Evolutionary conservation across 148 eudicot species (phyloP).

Genomic region (Arctostaphylos glauca): DNA sequence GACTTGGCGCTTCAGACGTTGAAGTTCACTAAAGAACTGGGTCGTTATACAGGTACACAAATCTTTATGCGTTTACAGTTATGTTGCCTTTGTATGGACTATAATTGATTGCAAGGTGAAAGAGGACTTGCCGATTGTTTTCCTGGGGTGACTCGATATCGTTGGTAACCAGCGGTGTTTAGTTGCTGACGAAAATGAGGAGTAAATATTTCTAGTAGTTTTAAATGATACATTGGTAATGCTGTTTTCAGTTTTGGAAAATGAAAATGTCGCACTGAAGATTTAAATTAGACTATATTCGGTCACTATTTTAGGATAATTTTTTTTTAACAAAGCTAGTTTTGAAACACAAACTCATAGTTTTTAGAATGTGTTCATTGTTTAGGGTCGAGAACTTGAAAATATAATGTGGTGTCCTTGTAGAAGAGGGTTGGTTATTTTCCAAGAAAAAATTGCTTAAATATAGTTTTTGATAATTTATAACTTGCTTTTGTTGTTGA

Average conservation of each 20-base stretch:
- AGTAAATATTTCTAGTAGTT: not conserved
- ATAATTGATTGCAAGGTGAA: not conserved
- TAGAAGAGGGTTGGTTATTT: not conserved
- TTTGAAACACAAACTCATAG: not conserved
- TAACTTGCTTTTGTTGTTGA: not conserved
- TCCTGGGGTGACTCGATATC: too few species aligned
- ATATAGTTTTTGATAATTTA: not conserved
- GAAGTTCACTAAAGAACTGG: conserved; percentile 75
- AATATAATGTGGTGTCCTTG: not conserved
- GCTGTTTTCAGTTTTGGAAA: not conserved
- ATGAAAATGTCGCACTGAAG: not conserved
- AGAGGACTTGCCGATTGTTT: not conserved
- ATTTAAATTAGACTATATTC: not conserved
- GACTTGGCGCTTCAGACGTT: conserved; percentile 93
- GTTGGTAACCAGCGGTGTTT: not conserved
- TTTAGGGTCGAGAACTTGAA: not conserved
- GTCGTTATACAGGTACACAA: conserved; percentile 54
- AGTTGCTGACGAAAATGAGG: not conserved
- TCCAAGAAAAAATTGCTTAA: not conserved
- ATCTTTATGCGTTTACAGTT: not conserved
- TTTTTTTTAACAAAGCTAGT: not conserved
- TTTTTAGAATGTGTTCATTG: not conserved
- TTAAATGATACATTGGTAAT: not conserved
- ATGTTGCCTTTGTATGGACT: not conserved
- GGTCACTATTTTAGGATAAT: not conserved